Percentiles rank a stretch among this genome's conserved stretches.
phyloP scores from a whole-genome alignment of 2,329 filamentous ascomycete genomes.

The Fusarium hostae region DNA sequence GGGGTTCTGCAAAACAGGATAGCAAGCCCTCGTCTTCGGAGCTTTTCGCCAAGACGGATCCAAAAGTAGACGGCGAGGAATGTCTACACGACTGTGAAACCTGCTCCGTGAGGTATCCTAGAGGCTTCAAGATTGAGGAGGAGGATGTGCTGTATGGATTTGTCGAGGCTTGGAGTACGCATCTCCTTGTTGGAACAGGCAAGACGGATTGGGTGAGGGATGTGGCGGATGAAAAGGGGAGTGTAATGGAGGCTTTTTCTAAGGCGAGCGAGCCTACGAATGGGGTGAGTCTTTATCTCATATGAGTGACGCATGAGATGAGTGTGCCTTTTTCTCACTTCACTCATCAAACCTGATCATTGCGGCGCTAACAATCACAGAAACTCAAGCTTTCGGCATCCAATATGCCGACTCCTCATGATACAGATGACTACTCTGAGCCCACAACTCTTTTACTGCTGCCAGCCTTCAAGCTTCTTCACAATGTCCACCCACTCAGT shows the following conservation, averaged over 20 bases:
- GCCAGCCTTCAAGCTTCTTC: slow-evolving; percentile 83
- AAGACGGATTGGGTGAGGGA: slow-evolving; percentile 95
- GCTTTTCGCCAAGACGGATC: slow-evolving; percentile 80
- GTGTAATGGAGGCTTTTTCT: slow-evolving; percentile 81
- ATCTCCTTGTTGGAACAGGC: slow-evolving; percentile 92
- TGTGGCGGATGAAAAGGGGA: slow-evolving; percentile 87
- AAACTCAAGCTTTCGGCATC: slow-evolving; percentile 91
- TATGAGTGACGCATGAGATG: not conserved
- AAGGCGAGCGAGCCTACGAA: slow-evolving; percentile 69
- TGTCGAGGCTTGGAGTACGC: slow-evolving; percentile 88
- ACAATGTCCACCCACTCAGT: slow-evolving; percentile 81
- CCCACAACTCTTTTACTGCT: slow-evolving; percentile 86
- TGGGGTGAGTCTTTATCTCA: slow-evolving; percentile 64
- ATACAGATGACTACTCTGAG: slow-evolving; percentile 69
- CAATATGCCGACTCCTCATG: slow-evolving; percentile 84
- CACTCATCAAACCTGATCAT: not conserved
- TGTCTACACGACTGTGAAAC: slow-evolving; percentile 87
- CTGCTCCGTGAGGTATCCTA: slow-evolving; percentile 83
- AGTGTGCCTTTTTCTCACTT: not conserved
- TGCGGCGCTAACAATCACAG: slow-evolving; percentile 55
- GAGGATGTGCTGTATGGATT: slow-evolving; percentile 84
- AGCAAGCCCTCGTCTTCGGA: slow-evolving; percentile 47
- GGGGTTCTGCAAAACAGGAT: slow-evolving; percentile 21
- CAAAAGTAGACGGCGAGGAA: slow-evolving; percentile 85
- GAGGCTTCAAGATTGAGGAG: slow-evolving; percentile 77